Conservation (phyloP, 176 grass and related monocot genomes). For the Phoenix roebelenii region DNA sequence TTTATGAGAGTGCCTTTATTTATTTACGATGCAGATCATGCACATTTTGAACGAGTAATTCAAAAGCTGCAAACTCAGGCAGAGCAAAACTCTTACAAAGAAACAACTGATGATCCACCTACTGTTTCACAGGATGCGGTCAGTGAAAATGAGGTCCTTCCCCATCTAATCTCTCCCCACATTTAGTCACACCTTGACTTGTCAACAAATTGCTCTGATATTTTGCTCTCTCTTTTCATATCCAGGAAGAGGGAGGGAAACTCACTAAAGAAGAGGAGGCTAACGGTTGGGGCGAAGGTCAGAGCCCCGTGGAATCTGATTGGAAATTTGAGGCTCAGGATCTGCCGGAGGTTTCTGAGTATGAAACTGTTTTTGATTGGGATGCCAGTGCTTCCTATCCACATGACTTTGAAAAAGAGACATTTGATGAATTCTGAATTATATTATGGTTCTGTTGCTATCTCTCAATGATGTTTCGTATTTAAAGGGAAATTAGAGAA, state of each 20-base stretch:
- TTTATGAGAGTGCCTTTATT: not conserved
- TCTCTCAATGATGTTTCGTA: no score
- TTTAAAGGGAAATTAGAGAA: no score
- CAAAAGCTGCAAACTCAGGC: conserved; percentile 53
- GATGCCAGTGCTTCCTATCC: conserved; percentile 1
- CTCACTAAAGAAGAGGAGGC: conserved; percentile 10
- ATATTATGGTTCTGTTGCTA: no score
- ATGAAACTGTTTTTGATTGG: conserved; percentile 40
- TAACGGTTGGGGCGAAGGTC: conserved; percentile 17
- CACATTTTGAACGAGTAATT: conserved; percentile 73
- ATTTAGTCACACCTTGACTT: not conserved
- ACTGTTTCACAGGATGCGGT: conserved; percentile 18
- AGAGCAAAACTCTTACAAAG: conserved; percentile 7
- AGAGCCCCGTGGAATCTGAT: conserved; percentile 4
- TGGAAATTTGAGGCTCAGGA: conserved; percentile 17
- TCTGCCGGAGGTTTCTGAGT: conserved; percentile 27
- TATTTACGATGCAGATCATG: conserved; percentile 37
- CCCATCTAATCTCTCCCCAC: not conserved
- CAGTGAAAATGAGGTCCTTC: conserved; percentile 20
- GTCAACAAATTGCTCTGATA: not conserved
- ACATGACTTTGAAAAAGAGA: no score
- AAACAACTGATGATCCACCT: conserved; percentile 17
- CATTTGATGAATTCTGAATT: no score
- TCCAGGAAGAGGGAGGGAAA: conserved; percentile 17
- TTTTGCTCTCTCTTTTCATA: conserved; percentile 2